Percentiles rank a stretch among this genome's conserved stretches.
These are phyloP conservation scores for Stagonosporopsis cucurbitacearum DNA, from an alignment of 2,329 filamentous ascomycete genomes.

Conservation along the genomic window DNA sequence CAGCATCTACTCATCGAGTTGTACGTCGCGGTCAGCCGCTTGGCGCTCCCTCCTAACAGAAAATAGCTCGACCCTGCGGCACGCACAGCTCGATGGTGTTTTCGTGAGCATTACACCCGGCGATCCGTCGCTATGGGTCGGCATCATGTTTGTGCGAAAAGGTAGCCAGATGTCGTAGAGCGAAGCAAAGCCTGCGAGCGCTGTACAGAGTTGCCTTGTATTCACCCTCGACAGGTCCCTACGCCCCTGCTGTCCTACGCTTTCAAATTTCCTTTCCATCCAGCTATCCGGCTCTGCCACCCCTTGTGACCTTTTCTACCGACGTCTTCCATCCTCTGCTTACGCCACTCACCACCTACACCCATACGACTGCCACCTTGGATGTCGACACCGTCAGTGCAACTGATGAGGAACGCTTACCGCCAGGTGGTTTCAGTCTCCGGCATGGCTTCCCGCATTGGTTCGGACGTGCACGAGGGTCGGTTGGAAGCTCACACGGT, in stretches of 20 bases:
- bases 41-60: constrained; percentile 33
- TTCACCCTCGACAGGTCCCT: constrained; percentile 71
- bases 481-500: constrained; percentile 40
- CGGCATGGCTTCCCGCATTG: constrained; percentile 89
- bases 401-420: constrained; percentile 80
- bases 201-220: constrained; percentile 12
- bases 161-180: constrained; percentile 60
- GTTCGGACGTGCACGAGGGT: constrained; percentile 65
- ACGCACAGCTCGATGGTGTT: constrained; percentile 82
- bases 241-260: constrained; percentile 83
- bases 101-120: constrained; percentile 85
- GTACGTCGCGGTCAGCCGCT: constrained; percentile 58
- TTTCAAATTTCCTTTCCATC: constrained; percentile 89
- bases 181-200: constrained; percentile 18
- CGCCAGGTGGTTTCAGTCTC: constrained; percentile 88
- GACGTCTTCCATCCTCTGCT: constrained; percentile 96
- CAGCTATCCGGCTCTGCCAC: constrained; percentile 78
- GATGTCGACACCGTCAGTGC: constrained; percentile 82
- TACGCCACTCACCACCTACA: constrained; percentile 92
- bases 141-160: constrained; percentile 88
- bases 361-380: constrained; percentile 78
- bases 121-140: constrained; percentile 83
- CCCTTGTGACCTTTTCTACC: constrained; percentile 84
- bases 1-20: constrained; percentile 84
- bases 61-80: constrained; percentile 76